Evolutionary conservation across 495 filamentous ascomycete genomes (phyloP).

Genomic region (Lasiosphaeria ovina): DNA sequence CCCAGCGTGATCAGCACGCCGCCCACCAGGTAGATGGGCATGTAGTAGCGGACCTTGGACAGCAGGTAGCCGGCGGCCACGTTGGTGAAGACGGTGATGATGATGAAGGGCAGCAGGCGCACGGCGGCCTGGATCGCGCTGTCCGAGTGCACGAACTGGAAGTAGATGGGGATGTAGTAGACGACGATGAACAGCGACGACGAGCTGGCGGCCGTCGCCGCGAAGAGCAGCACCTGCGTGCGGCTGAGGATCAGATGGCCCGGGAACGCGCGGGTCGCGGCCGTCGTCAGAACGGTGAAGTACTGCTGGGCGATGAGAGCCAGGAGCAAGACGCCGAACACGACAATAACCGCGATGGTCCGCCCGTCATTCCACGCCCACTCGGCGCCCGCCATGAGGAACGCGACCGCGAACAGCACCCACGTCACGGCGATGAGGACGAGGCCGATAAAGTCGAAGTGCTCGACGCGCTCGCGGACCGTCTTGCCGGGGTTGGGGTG

Average conservation of each 20-base stretch:
- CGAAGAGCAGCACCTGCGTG: slow-evolving; percentile 46
- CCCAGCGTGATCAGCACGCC: slow-evolving; percentile 51
- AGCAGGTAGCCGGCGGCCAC: slow-evolving; percentile 53
- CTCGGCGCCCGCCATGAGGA: slow-evolving; percentile 54
- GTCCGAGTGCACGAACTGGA: slow-evolving; percentile 56
- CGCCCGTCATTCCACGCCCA: slow-evolving; percentile 53
- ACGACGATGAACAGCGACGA: slow-evolving; percentile 40
- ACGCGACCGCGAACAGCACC: slow-evolving; percentile 47
- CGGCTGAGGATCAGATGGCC: slow-evolving; percentile 47
- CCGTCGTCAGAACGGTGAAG: slow-evolving; percentile 50
- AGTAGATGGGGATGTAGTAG: slow-evolving; percentile 56
- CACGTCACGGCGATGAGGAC: slow-evolving; percentile 44
- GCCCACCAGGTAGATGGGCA: slow-evolving; percentile 55
- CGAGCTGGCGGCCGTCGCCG: slow-evolving; percentile 33
- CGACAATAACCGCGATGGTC: slow-evolving; percentile 55
- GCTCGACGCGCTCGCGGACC: slow-evolving; percentile 35
- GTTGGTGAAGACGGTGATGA: slow-evolving; percentile 46
- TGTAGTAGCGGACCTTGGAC: slow-evolving; percentile 51
- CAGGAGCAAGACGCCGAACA: slow-evolving; percentile 51
- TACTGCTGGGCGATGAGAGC: slow-evolving; percentile 51
- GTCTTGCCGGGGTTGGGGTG: slow-evolving; percentile 44
- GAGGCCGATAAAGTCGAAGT: slow-evolving; percentile 47
- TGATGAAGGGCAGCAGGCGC: slow-evolving; percentile 57
- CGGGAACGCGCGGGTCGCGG: slow-evolving; percentile 51
- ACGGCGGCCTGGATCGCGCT: slow-evolving; percentile 50